Evolutionary conservation across 306 rosid species (phyloP), one percentile per base, ranked within the genome.

Genomic region (Senna siamea): DNA sequence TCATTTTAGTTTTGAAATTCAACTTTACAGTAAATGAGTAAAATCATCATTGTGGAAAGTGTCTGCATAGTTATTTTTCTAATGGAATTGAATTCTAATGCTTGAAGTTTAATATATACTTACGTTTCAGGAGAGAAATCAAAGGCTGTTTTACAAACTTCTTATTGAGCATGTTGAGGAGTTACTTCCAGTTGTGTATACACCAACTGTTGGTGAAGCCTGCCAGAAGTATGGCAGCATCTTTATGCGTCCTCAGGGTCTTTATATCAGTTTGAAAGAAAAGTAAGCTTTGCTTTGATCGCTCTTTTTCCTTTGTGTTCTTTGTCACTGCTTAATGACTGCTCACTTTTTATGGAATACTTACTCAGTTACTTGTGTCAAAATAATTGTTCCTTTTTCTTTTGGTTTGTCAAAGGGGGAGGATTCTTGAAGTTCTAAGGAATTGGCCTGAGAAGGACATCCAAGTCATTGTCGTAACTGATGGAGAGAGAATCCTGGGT

Each of bases 171-270:
- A 95, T 60, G 96, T 95, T 43, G 99, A 95, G 87, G 99, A 95
- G 80, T 86, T 92, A 70, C 98, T 95, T 35, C 99, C 99, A 20
- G 78, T 95, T 68, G 98, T 95, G 41, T 95, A 95, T 63, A 95
- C 99, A 51, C 99, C 99, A 48, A 95, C 98, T 12, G 99, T 95
- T 7, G 99, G 99, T 70, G 99, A 95, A 86, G 99, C 99, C 80
- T 95, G 99, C 84, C 99, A 95, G 88, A 90, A 95, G 79, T 95
- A 95, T 50, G 99, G 99, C 43, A 83, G 84, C 88, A 95, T 95
- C 80, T 92, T 83, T 72, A 85, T 85, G 86, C 93, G 84, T 4
- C 98, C 99, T 13, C 98, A 95, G 84, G 99, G 99, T 72, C 96
- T 95, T 74, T 95, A 88, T 72, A 95, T 95, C 51, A 95, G 98